Evolutionary conservation across 257 asterid genomes (phyloP).

Genomic region (Jasminum sambac): DNA sequence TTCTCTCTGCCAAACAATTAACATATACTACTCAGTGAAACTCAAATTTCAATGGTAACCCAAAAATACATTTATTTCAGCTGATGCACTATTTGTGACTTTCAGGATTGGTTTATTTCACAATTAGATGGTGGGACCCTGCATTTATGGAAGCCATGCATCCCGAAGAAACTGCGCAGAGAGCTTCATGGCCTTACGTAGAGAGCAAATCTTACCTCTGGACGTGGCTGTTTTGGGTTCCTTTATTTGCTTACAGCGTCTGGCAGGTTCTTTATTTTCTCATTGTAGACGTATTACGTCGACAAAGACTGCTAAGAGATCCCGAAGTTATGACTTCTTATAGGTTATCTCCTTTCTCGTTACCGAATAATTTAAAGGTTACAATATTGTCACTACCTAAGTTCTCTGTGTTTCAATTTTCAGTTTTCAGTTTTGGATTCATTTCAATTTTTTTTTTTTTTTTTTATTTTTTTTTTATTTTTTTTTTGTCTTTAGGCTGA

Average conservation of each 20-base stretch:
- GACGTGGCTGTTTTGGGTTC: constrained; percentile 94
- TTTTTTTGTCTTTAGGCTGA: no score
- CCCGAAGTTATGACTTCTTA: constrained; percentile 99
- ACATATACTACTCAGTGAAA: no score
- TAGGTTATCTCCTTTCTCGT: constrained; percentile 47
- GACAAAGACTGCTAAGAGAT: constrained; percentile 78
- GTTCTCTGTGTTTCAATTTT: background rate
- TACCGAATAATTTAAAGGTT: background rate
- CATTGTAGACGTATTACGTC: constrained; percentile 84
- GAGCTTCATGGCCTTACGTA: constrained; percentile 81
- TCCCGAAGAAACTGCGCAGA: constrained; percentile 64
- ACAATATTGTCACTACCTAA: background rate
- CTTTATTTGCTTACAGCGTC: constrained; percentile 65
- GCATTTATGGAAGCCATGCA: constrained; percentile 81
- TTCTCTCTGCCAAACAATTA: background rate
- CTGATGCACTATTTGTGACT: constrained; percentile 13
- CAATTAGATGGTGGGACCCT: constrained; percentile 99
- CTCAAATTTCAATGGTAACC: no score
- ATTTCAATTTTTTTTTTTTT: no score
- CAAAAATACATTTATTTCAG: no score
- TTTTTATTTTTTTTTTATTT: no score
- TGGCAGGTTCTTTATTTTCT: constrained; percentile 95
- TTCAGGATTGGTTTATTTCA: constrained; percentile 93
- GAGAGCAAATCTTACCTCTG: constrained; percentile 79
- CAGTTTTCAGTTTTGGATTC: no score